These are phyloP conservation scores for Allantophomopsis lycopodina DNA, from an alignment of 2,329 filamentous ascomycete genomes.

Conservation along the genomic window DNA sequence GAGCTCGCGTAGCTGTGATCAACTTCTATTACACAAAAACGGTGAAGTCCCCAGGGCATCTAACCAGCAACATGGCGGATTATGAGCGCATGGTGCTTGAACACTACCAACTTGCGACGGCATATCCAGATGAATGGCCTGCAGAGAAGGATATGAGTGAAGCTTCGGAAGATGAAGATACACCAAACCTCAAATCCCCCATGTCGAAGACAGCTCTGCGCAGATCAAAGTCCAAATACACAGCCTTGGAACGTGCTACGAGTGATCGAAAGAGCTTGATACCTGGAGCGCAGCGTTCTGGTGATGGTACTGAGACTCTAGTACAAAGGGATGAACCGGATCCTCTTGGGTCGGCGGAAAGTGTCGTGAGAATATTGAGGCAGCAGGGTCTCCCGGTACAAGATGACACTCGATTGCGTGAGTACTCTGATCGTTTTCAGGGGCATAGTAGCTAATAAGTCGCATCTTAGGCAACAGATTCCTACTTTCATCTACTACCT, in stretches of 20 bases:
- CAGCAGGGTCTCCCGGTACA: constrained; percentile 68
- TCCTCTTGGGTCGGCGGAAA: constrained; percentile 76
- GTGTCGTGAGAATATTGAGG: constrained; percentile 69
- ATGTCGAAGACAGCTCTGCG: constrained; percentile 34
- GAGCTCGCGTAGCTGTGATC: too few species aligned
- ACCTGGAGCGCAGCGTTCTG: constrained; percentile 53
- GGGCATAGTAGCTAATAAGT: constrained; percentile 5
- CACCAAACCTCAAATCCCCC: constrained; percentile 15
- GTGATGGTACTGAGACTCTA: constrained; percentile 57
- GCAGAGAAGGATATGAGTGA: constrained; percentile 63
- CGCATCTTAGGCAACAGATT: constrained; percentile 64
- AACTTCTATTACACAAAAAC: background rate
- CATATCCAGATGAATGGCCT: constrained; percentile 79
- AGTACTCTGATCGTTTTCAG: constrained; percentile 18
- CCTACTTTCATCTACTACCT: constrained; percentile 87
- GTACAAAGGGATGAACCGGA: constrained; percentile 89
- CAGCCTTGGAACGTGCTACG: constrained; percentile 65
- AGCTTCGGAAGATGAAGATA: constrained; percentile 42
- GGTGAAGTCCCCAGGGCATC: background rate
- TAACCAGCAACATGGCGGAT: constrained; percentile 38
- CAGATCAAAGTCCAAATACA: constrained; percentile 65
- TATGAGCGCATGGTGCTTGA: constrained; percentile 67
- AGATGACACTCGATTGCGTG: constrained; percentile 67
- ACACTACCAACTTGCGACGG: constrained; percentile 73
- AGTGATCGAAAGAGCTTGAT: constrained; percentile 52